Evolutionary conservation across 768 basidiomycete genomes (phyloP), one percentile per base, ranked within the genome.

Genomic region (Nidularia sp.): DNA sequence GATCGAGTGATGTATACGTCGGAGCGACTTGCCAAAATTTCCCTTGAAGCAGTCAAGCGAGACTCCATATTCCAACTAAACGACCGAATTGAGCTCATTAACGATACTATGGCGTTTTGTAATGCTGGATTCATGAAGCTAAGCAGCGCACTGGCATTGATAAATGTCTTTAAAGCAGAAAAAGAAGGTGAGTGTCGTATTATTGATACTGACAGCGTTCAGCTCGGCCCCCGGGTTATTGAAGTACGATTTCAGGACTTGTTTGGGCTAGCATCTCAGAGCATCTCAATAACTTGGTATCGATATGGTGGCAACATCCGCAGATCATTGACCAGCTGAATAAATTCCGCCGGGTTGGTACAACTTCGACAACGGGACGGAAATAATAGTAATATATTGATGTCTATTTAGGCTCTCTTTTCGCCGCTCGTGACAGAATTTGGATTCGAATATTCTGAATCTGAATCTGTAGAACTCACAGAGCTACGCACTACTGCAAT

Each of bases 1-100:
- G 91, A 87, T 68, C 90, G 94, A 32, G 93, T 95, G 18, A 70
- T 88, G 33, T 99, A 99, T 71, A 78, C 86, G 7, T 81, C 89
- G 25, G 87, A 90, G 57, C 79, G 90, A 46, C 76, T 97, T 10
- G 75, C 75, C 25, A 83, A 82, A 62, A 89, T 98, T 54, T 93
- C 90, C 4, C 68, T 74, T 15, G 90, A 94, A 62, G 93, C 91
- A 1, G 79, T 84, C n/a, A 84, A 81, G 61, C 61, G 71, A 9
- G 69, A 81, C 51, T 80, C 81, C 3, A 67, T 79, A 6, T 93
- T 96, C 71, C 78, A 86, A 1, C 71, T 93, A 54, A 85, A 90
- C 52, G 96, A 99, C 64, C 82, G 92, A 22, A 86, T 98, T 59
- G 95, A 95, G 13, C 75, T 99, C 29, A 83, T 96, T 18, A 80